Conservation (phyloP, 2,329 filamentous ascomycete genomes). For the Ascomycota sp. region DNA sequence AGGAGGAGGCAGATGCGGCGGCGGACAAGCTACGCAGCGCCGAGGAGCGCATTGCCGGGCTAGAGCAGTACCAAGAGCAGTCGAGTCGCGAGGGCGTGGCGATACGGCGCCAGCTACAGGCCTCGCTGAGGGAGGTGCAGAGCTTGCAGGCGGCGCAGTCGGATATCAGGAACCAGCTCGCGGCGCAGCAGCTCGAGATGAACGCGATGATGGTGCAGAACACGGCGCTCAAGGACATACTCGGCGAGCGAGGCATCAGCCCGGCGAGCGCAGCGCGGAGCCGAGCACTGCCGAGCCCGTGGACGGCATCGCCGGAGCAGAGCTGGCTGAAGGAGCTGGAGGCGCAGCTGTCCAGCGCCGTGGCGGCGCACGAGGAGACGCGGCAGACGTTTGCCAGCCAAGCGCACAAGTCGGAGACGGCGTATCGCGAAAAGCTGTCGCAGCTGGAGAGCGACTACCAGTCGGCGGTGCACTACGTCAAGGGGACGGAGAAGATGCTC, state of each 20-base stretch:
- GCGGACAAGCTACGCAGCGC: constrained; percentile 79
- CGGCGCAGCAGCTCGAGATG: constrained; percentile 77
- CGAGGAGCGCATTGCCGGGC: constrained; percentile 87
- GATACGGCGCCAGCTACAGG: constrained; percentile 77
- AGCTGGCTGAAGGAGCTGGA: constrained; percentile 68
- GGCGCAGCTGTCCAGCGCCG: constrained; percentile 58
- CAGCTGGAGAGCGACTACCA: constrained; percentile 96
- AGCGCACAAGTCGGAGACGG: constrained; percentile 67
- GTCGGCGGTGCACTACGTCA: constrained; percentile 92
- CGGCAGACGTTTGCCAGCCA: constrained; percentile 59
- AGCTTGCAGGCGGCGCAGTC: constrained; percentile 60
- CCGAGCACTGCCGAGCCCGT: constrained; percentile 47
- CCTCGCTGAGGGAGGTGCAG: constrained; percentile 65
- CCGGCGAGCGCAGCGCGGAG: constrained; percentile 51
- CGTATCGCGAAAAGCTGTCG: constrained; percentile 80
- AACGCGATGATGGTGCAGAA: constrained; percentile 87
- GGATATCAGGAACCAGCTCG: constrained; percentile 64
- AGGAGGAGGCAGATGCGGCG: constrained; percentile 68
- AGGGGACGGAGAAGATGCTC: constrained; percentile 97
- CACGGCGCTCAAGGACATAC: constrained; percentile 77
- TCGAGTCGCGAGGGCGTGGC: constrained; percentile 80
- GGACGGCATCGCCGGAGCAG: constrained; percentile 61
- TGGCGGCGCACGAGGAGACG: constrained; percentile 69
- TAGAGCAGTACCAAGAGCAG: constrained; percentile 95
- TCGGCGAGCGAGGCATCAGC: constrained; percentile 74